Percentiles rank a stretch among this genome's conserved stretches.
Evolutionary conservation across 805 yeast species (phyloP).

Genomic region (Pichia cabralensis): DNA sequence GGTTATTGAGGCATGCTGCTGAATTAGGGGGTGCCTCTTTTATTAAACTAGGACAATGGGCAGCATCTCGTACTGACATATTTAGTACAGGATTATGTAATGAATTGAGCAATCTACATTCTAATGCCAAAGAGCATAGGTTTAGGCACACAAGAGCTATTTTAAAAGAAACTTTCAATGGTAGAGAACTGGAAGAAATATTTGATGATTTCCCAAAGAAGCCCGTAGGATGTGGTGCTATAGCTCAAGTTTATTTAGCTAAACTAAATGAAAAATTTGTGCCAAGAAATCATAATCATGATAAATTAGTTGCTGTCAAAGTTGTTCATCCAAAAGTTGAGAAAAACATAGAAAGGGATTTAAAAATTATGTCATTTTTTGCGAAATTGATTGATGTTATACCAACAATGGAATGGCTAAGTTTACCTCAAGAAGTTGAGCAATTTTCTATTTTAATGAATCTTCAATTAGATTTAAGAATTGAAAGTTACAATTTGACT

Average conservation of each 20-base stretch:
- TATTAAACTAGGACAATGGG: constrained; percentile 95
- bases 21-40: constrained; percentile 91
- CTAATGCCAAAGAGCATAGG: constrained; percentile 71
- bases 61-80: constrained; percentile 92
- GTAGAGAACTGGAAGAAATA: constrained; percentile 50
- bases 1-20: constrained; percentile 49
- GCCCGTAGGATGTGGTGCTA: constrained; percentile 97
- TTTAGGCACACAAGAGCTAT: constrained; percentile 48
- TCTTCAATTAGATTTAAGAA: constrained; percentile 77
- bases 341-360: constrained; percentile 62
- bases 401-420: constrained; percentile 97
- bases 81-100: constrained; percentile 73
- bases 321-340: constrained; percentile 87
- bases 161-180: constrained; percentile 49
- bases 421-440: constrained; percentile 87
- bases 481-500: constrained; percentile 75
- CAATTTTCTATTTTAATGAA: constrained; percentile 83
- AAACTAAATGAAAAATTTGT: constrained; percentile 40
- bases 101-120: constrained; percentile 68
- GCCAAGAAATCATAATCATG: constrained; percentile 24
- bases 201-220: constrained; percentile 66
- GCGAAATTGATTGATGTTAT: constrained; percentile 59
- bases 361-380: constrained; percentile 72
- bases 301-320: constrained; percentile 73
- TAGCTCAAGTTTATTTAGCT: constrained; percentile 89